phyloP scores from a whole-genome alignment of 2,329 filamentous ascomycete genomes.

The Chaetomiaceae sp. region DNA sequence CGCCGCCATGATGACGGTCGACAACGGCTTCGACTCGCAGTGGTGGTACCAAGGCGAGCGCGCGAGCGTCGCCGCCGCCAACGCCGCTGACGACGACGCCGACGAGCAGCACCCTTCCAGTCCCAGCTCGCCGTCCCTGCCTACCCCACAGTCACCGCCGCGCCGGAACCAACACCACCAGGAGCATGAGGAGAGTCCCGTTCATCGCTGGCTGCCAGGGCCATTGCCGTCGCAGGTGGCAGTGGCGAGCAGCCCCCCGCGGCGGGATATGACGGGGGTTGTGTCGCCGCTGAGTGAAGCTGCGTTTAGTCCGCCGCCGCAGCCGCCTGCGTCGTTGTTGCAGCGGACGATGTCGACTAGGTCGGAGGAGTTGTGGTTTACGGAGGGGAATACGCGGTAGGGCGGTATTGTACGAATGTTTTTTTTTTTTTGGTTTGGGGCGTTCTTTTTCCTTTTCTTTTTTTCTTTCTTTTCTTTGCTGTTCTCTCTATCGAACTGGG shows the following conservation, averaged over 20 bases:
- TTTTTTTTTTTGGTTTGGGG: neutral
- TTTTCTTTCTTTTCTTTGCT: too few relatives aligned
- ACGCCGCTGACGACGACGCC: slow-evolving; percentile 9
- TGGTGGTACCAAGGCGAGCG: slow-evolving; percentile 50
- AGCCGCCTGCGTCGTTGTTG: slow-evolving; percentile 22
- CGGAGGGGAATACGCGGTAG: neutral
- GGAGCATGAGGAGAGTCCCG: slow-evolving; percentile 5
- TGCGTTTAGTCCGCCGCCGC: slow-evolving; percentile 23
- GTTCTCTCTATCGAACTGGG: too few relatives aligned
- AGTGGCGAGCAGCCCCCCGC: neutral
- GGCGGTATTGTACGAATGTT: neutral
- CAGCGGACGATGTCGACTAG: slow-evolving; percentile 37
- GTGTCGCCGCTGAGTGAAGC: slow-evolving; percentile 38
- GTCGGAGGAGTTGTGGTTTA: slow-evolving; percentile 39
- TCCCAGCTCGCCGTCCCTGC: too few relatives aligned
- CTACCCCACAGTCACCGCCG: too few relatives aligned
- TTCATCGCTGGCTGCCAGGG: slow-evolving; percentile 16
- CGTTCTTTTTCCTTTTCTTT: neutral
- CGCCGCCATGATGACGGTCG: slow-evolving; percentile 51
- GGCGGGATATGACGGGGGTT: slow-evolving; percentile 18
- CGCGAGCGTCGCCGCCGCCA: slow-evolving; percentile 23
- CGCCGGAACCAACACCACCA: too few relatives aligned
- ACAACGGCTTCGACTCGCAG: slow-evolving; percentile 54
- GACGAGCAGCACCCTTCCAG: slow-evolving; percentile 2
- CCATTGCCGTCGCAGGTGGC: neutral